A percentile compares a stretch with the other conserved stretches of the same genome.
These are phyloP conservation scores for Plasmopara viticola DNA, from an alignment of 352 stramenopile species.

Conservation along the genomic window DNA sequence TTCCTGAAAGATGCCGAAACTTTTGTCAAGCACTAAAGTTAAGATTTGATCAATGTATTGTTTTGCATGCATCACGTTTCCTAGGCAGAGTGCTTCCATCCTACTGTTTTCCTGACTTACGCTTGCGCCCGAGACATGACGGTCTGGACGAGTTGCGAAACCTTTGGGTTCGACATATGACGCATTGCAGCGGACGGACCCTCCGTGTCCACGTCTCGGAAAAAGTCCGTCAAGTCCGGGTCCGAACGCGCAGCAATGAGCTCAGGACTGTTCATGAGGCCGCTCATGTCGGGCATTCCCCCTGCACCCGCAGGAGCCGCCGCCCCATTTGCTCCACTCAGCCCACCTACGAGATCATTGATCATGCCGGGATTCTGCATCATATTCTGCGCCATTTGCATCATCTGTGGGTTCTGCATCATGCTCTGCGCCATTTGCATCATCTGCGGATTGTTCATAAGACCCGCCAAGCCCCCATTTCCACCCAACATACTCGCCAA, in stretches of 20 bases:
- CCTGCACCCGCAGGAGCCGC: constrained; percentile 17
- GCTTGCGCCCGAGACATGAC: constrained; percentile 59
- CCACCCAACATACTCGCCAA: constrained; percentile 71
- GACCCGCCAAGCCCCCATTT: constrained; percentile 57
- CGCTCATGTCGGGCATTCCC: constrained; percentile 66
- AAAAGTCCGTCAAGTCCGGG: constrained; percentile 72
- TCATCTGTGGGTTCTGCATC: constrained; percentile 89
- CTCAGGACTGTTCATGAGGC: constrained; percentile 70
- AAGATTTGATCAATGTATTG: constrained; percentile 21
- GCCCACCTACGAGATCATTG: constrained; percentile 58
- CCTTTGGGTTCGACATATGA: constrained; percentile 85
- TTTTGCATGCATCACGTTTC: constrained; percentile 3
- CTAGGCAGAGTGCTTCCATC: neutral
- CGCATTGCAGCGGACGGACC: constrained; percentile 75
- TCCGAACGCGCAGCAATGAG: constrained; percentile 62
- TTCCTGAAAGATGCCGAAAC: constrained; percentile 65
- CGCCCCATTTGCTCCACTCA: constrained; percentile 39
- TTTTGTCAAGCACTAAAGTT: constrained; percentile 52
- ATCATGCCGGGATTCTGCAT: constrained; percentile 85
- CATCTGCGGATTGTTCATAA: constrained; percentile 84
- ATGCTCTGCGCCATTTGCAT: constrained; percentile 85
- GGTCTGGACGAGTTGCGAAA: constrained; percentile 72
- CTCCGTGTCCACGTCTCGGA: constrained; percentile 70
- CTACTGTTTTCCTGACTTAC: constrained; percentile 14
- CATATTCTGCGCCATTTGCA: constrained; percentile 89